Conservation (phyloP, 2,329 filamentous ascomycete species). For the Claviceps sp. region DNA sequence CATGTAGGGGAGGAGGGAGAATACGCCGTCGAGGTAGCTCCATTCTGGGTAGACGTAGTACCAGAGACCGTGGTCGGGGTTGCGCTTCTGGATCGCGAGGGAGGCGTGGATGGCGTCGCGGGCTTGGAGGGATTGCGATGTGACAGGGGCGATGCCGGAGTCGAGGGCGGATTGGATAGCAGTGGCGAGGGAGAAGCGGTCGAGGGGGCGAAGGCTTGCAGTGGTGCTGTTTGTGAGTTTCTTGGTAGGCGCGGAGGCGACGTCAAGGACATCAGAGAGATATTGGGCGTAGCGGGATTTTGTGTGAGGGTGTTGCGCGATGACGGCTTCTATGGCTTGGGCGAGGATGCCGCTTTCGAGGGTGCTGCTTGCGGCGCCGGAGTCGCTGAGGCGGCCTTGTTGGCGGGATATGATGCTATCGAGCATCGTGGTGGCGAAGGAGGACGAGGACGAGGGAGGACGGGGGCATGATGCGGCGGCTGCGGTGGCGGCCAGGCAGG, state of each 20-base stretch:
- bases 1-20: slow-evolving; percentile 30
- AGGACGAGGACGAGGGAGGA: no score
- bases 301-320: slow-evolving; percentile 8
- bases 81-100: slow-evolving; percentile 14
- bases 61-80: slow-evolving; percentile 21
- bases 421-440: slow-evolving; percentile 8
- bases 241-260: slow-evolving; percentile 2
- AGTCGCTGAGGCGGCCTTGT: slow-evolving; percentile 10
- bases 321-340: slow-evolving; percentile 9
- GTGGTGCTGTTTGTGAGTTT: slow-evolving; percentile 6
- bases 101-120: slow-evolving; percentile 10
- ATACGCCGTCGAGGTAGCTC: slow-evolving; percentile 42
- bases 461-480: neutral
- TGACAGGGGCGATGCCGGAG: slow-evolving; percentile 1
- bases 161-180: slow-evolving; percentile 7
- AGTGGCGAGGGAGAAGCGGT: slow-evolving; percentile 12
- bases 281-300: slow-evolving; percentile 4
- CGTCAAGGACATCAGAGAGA: slow-evolving; percentile 8
- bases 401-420: slow-evolving; percentile 13
- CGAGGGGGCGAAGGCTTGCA: slow-evolving; percentile 9
- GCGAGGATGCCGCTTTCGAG: slow-evolving; percentile 13
- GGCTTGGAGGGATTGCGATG: slow-evolving; percentile 2
- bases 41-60: slow-evolving; percentile 33
- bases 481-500: neutral
- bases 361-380: slow-evolving; percentile 10